A percentile compares a stretch with the other conserved stretches of the same genome.
phyloP scores from a whole-genome alignment of 2,329 filamentous ascomycete species.

The Aplosporella prunicola region DNA sequence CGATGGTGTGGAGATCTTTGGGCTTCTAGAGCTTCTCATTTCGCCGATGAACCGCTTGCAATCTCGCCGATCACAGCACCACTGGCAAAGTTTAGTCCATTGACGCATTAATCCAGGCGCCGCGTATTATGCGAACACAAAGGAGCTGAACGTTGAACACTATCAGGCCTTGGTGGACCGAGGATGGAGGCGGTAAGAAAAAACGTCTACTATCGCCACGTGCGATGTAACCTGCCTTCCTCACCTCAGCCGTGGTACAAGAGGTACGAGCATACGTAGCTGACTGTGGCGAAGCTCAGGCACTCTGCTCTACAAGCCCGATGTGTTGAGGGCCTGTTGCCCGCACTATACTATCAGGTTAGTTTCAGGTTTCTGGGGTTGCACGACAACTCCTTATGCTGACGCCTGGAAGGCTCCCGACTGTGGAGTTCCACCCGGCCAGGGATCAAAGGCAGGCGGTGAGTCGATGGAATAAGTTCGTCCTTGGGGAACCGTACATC shows the following conservation, averaged over 20 bases:
- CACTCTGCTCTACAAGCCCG: slow-evolving; percentile 65
- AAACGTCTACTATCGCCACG: slow-evolving; percentile 7
- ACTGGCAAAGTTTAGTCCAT: not conserved
- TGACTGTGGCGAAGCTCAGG: slow-evolving; percentile 33
- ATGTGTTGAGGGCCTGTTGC: slow-evolving; percentile 74
- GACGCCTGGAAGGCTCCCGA: slow-evolving; percentile 48
- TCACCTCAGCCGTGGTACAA: no score
- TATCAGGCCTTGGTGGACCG: slow-evolving; percentile 66
- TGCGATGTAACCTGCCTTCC: slow-evolving; percentile 1
- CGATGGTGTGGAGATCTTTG: no score
- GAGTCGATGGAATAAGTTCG: slow-evolving; percentile 65
- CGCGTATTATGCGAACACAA: slow-evolving; percentile 60
- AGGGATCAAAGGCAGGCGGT: slow-evolving; percentile 66
- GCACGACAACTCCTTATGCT: slow-evolving; percentile 1
- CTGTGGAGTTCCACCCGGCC: slow-evolving; percentile 52
- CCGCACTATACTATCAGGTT: slow-evolving; percentile 74
- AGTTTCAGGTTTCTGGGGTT: slow-evolving; percentile 8
- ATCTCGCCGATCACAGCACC: no score
- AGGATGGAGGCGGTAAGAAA: slow-evolving; percentile 63
- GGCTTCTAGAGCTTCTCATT: no score
- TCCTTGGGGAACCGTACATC: slow-evolving; percentile 59
- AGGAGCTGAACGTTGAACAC: slow-evolving; percentile 51
- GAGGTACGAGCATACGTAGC: no score
- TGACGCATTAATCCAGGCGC: slow-evolving; percentile 45
- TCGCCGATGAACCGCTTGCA: no score